phyloP scores from a whole-genome alignment of 208 protist species.

The Acanthamoeba royreba region DNA sequence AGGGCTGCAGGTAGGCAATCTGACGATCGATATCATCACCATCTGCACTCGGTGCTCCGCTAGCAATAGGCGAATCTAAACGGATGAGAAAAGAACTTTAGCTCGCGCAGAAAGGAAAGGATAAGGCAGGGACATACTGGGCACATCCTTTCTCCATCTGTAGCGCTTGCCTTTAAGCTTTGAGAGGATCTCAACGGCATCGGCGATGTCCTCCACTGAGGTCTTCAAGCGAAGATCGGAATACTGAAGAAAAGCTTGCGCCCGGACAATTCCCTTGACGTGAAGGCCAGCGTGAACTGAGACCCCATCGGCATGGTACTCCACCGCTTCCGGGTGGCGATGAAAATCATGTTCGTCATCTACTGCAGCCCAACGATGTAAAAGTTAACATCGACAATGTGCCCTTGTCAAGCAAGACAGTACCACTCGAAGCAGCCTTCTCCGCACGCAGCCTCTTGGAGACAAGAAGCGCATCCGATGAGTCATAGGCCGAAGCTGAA shows the following conservation, averaged over 20 bases:
- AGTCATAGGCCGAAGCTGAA: not conserved
- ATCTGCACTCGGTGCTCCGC: not conserved
- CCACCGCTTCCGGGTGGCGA: not conserved
- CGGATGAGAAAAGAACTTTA: not conserved
- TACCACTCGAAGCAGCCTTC: not conserved
- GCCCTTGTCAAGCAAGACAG: not conserved
- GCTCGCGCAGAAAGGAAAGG: not conserved
- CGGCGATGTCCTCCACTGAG: not conserved
- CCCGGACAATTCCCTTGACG: not conserved
- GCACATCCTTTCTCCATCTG: not conserved
- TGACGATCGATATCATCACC: not conserved
- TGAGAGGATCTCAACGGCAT: conserved; percentile 21
- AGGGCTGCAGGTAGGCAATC: not conserved
- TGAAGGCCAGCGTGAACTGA: not conserved
- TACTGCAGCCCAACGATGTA: not conserved
- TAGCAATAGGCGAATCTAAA: not conserved
- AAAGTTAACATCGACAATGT: not conserved
- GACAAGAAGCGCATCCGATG: not conserved
- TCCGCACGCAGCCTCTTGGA: not conserved
- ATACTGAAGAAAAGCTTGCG: conserved; percentile 21
- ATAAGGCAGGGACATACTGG: not conserved
- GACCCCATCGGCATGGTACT: not conserved
- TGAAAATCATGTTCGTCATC: not conserved
- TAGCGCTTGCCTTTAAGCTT: conserved; percentile 49
- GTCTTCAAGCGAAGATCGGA: conserved; percentile 39